Percentiles rank a stretch among this genome's conserved stretches.
Conservation (phyloP, 179 eudicot genomes). For the Silene vulgaris region DNA sequence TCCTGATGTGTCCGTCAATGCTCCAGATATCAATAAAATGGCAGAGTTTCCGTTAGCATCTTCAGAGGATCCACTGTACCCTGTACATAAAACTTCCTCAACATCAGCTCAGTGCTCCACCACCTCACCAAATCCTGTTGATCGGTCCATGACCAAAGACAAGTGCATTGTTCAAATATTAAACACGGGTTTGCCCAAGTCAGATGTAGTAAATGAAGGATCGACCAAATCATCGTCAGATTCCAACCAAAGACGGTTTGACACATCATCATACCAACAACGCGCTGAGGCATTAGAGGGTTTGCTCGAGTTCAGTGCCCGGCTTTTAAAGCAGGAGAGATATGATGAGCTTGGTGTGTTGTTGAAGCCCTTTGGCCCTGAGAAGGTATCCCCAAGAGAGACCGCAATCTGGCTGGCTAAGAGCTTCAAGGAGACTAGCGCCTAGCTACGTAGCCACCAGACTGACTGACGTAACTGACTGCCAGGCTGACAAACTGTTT, state of each 20-base stretch:
- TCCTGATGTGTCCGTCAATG: slow-evolving; percentile 80
- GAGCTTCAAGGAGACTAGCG: slow-evolving; percentile 72
- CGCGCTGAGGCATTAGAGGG: slow-evolving; percentile 95
- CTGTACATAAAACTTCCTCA: slow-evolving; percentile 40
- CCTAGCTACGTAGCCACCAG: slow-evolving; percentile 20
- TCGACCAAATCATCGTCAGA: slow-evolving; percentile 63
- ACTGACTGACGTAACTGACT: slow-evolving; percentile 10
- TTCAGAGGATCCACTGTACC: slow-evolving; percentile 45
- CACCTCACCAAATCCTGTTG: slow-evolving; percentile 36
- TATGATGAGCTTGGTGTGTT: slow-evolving; percentile 75
- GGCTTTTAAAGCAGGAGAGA: slow-evolving; percentile 72
- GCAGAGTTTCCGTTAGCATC: slow-evolving; percentile 66
- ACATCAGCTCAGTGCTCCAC: slow-evolving; percentile 66
- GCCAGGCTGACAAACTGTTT: slow-evolving; percentile 2
- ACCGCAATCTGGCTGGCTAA: slow-evolving; percentile 94
- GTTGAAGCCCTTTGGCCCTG: slow-evolving; percentile 86
- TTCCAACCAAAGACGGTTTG: slow-evolving; percentile 57
- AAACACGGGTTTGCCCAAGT: slow-evolving; percentile 13
- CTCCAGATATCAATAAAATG: slow-evolving; percentile 78
- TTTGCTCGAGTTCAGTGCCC: slow-evolving; percentile 84
- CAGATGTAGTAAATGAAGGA: slow-evolving; percentile 33
- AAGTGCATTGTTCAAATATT: slow-evolving; percentile 62
- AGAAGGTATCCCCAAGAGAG: slow-evolving; percentile 88
- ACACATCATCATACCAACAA: slow-evolving; percentile 75
- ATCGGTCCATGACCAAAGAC: slow-evolving; percentile 69